phyloP scores from a whole-genome alignment of 1,284 basidiomycete species.

The Neotropicomus parvogracilis region DNA sequence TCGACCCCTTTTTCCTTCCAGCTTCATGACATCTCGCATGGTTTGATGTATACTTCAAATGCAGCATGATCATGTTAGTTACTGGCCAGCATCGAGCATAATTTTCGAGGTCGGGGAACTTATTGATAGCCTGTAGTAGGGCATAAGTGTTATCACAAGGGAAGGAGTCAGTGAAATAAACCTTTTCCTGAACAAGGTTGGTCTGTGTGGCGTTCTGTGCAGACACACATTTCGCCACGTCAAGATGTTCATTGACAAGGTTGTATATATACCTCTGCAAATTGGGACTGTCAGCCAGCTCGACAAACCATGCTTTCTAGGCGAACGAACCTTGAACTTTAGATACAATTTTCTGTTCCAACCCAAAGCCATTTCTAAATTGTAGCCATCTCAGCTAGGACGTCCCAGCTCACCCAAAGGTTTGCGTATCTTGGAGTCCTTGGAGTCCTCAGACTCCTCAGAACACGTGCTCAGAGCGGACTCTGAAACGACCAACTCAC shows the following conservation, averaged over 20 bases:
- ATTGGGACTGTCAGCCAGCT: too few relatives aligned
- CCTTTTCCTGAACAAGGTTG: too few relatives aligned
- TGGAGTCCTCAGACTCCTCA: too few relatives aligned
- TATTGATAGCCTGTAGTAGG: neutral
- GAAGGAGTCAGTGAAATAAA: too few relatives aligned
- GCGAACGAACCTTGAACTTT: too few relatives aligned
- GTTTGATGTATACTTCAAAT: neutral
- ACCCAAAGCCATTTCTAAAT: neutral
- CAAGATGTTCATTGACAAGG: slow-evolving; percentile 8
- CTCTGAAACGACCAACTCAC: too few relatives aligned
- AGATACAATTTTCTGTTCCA: neutral
- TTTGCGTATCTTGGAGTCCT: slow-evolving; percentile 3
- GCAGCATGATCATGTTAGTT: slow-evolving; percentile 3
- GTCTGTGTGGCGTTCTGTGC: slow-evolving; percentile 7
- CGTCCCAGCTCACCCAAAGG: slow-evolving; percentile 8
- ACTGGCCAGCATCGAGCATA: slow-evolving; percentile 3
- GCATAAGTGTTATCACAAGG: too few relatives aligned
- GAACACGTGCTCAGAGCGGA: too few relatives aligned
- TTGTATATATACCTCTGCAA: slow-evolving; percentile 6
- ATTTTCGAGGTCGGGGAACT: slow-evolving; percentile 3
- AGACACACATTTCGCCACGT: slow-evolving; percentile 6
- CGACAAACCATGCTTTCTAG: too few relatives aligned
- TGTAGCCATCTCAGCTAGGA: slow-evolving; percentile 8
- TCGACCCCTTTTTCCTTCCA: too few relatives aligned
- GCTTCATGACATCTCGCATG: neutral